Conservation (phyloP, 2,329 filamentous ascomycete species). For the Colletotrichum aenigma region DNA sequence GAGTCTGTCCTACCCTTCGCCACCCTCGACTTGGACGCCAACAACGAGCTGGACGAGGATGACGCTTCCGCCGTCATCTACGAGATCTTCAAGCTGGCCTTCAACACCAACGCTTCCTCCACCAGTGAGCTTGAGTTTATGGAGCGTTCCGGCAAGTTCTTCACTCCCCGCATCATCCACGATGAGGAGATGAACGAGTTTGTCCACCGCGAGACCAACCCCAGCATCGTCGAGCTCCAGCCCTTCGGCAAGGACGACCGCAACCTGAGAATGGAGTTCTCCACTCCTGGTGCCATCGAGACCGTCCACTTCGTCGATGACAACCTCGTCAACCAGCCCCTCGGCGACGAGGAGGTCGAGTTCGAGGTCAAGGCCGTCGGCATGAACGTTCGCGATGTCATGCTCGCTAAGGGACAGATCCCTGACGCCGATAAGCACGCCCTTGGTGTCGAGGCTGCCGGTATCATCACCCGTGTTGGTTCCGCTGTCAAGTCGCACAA, state of each 20-base stretch:
- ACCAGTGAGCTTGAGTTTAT: conserved; percentile 47
- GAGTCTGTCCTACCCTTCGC: conserved; percentile 49
- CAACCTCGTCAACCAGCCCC: conserved; percentile 25
- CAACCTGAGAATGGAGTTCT: conserved; percentile 40
- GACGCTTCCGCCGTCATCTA: conserved; percentile 37
- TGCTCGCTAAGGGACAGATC: conserved; percentile 45
- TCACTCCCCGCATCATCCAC: conserved; percentile 42
- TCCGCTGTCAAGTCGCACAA: conserved; percentile 29
- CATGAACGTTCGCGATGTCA: conserved; percentile 51
- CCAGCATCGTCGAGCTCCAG: conserved; percentile 37
- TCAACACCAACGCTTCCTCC: conserved; percentile 31
- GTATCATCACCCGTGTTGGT: conserved; percentile 35
- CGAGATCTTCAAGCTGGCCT: conserved; percentile 39
- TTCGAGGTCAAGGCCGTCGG: conserved; percentile 47
- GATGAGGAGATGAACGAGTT: conserved; percentile 45
- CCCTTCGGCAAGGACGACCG: conserved; percentile 42
- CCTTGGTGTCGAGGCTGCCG: conserved; percentile 36
- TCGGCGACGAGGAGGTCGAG: conserved; percentile 42
- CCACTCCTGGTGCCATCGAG: conserved; percentile 40
- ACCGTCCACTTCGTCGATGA: conserved; percentile 44
- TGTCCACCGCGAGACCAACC: conserved; percentile 46
- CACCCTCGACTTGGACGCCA: conserved; percentile 49
- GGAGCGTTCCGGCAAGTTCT: conserved; percentile 40
- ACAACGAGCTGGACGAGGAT: conserved; percentile 30
- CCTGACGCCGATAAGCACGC: conserved; percentile 28